Conservation (phyloP, 805 yeast species). For the Lipomyces anomalus region DNA sequence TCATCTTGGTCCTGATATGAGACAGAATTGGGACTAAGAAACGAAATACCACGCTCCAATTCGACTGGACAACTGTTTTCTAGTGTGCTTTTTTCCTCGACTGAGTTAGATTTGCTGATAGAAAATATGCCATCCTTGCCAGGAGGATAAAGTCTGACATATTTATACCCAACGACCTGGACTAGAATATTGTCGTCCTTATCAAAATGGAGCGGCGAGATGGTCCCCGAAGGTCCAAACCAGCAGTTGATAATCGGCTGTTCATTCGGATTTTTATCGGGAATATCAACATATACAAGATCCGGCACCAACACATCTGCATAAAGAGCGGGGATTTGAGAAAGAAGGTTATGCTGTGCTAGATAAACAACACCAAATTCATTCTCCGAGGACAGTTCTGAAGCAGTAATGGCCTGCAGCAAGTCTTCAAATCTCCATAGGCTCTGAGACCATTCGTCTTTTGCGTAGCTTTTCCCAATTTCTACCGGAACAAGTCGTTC, state of each 20-base stretch:
- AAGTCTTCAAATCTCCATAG: slow-evolving; percentile 20
- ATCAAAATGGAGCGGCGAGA: slow-evolving; percentile 29
- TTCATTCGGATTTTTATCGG: not conserved
- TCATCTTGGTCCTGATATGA: not conserved
- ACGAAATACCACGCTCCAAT: slow-evolving; percentile 18
- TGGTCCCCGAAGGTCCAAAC: slow-evolving; percentile 28
- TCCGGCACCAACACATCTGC: slow-evolving; percentile 26
- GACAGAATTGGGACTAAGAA: slow-evolving; percentile 8
- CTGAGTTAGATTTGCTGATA: not conserved
- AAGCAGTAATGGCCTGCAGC: slow-evolving; percentile 6
- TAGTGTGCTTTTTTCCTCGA: not conserved
- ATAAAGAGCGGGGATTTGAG: slow-evolving; percentile 19
- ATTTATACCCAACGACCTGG: slow-evolving; percentile 29
- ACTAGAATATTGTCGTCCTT: slow-evolving; percentile 24
- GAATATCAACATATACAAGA: slow-evolving; percentile 7
- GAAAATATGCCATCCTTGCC: slow-evolving; percentile 19
- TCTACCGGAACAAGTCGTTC: slow-evolving; percentile 28
- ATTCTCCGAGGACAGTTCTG: not conserved
- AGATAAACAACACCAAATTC: slow-evolving; percentile 12
- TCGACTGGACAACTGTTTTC: slow-evolving; percentile 19
- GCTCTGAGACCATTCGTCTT: slow-evolving; percentile 24
- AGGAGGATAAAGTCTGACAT: slow-evolving; percentile 25
- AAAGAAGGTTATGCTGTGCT: slow-evolving; percentile 27
- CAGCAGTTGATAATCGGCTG: slow-evolving; percentile 20
- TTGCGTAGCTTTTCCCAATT: slow-evolving; percentile 24